phyloP scores from a whole-genome alignment of 1,284 basidiomycete species.

The Papiliotrema terrestris region DNA sequence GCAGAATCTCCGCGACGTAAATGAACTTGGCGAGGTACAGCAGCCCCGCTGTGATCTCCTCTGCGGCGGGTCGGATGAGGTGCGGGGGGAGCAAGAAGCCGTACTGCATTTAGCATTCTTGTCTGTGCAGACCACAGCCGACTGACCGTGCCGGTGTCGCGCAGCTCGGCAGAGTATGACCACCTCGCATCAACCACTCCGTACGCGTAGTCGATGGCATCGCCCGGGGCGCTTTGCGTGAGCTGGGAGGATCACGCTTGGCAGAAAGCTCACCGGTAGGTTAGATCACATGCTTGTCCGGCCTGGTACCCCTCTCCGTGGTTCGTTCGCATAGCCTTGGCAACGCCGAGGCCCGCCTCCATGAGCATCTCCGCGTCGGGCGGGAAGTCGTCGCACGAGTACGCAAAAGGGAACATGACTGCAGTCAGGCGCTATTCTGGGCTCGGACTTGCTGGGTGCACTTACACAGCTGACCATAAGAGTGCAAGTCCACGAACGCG shows the following conservation, averaged over 20 bases:
- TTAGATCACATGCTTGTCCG: slow-evolving; percentile 63
- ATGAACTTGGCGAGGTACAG: slow-evolving; percentile 68
- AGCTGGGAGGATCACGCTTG: slow-evolving; percentile 1
- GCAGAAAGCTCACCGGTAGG: slow-evolving; percentile 55
- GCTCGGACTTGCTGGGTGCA: slow-evolving; percentile 11
- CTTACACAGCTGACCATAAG: slow-evolving; percentile 78
- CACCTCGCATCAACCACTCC: slow-evolving; percentile 63
- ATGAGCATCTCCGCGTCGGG: slow-evolving; percentile 76
- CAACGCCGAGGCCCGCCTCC: slow-evolving; percentile 70
- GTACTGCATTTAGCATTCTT: slow-evolving; percentile 54
- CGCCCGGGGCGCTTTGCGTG: slow-evolving; percentile 55
- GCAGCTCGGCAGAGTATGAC: slow-evolving; percentile 69
- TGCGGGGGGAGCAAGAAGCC: slow-evolving; percentile 71
- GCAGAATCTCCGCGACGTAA: slow-evolving; percentile 38
- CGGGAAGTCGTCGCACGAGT: slow-evolving; percentile 63
- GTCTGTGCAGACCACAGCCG: not conserved
- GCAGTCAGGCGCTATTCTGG: not conserved
- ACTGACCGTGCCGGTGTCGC: slow-evolving; percentile 75
- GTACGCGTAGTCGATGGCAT: slow-evolving; percentile 74
- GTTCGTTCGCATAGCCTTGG: slow-evolving; percentile 58
- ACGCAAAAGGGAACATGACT: slow-evolving; percentile 67
- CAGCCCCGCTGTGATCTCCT: slow-evolving; percentile 66
- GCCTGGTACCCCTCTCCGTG: slow-evolving; percentile 60
- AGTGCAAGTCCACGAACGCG: slow-evolving; percentile 72
- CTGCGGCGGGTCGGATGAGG: slow-evolving; percentile 72